Evolutionary conservation across 495 filamentous ascomycete species (phyloP).

Genomic region (Penicillium bialowiezense): DNA sequence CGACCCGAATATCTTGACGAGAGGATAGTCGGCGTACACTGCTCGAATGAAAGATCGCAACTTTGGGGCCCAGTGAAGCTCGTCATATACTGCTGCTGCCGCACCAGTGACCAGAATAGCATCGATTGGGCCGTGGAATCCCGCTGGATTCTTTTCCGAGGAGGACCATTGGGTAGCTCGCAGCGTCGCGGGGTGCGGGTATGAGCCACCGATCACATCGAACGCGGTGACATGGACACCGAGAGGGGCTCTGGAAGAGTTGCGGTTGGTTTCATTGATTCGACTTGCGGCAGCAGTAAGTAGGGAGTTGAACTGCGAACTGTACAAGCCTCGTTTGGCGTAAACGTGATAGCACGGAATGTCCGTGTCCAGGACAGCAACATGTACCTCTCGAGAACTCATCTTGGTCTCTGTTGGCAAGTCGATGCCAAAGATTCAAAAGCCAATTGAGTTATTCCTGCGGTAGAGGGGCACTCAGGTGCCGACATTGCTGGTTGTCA

Average conservation of each 20-base stretch:
- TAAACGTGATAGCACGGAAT: constrained; percentile 18
- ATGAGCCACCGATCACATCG: constrained; percentile 17
- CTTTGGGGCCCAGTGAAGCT: constrained; percentile 12
- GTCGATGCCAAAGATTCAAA: not conserved
- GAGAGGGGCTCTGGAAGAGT: not conserved
- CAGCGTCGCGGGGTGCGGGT: constrained; percentile 6
- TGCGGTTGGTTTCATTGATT: constrained; percentile 4
- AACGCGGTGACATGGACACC: constrained; percentile 14
- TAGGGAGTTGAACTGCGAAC: constrained; percentile 25
- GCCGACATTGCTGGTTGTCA: too few species aligned
- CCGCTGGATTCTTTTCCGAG: not conserved
- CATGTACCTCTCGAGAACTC: constrained; percentile 1
- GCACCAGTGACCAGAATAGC: constrained; percentile 24
- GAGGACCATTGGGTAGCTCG: not conserved
- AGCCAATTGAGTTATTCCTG: not conserved
- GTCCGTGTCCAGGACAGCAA: constrained; percentile 22
- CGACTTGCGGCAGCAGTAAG: constrained; percentile 21
- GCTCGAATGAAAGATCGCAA: constrained; percentile 11
- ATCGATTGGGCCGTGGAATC: constrained; percentile 10
- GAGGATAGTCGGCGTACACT: constrained; percentile 27
- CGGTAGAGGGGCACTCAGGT: too few species aligned
- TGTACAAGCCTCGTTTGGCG: constrained; percentile 25
- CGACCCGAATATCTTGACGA: constrained; percentile 31
- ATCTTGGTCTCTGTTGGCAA: not conserved
- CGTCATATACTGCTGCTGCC: constrained; percentile 15